A percentile compares a stretch with the other conserved stretches of the same genome.
These are phyloP conservation scores for Lichenothelia convexa DNA, from an alignment of 495 filamentous ascomycete species.

Conservation along the genomic window DNA sequence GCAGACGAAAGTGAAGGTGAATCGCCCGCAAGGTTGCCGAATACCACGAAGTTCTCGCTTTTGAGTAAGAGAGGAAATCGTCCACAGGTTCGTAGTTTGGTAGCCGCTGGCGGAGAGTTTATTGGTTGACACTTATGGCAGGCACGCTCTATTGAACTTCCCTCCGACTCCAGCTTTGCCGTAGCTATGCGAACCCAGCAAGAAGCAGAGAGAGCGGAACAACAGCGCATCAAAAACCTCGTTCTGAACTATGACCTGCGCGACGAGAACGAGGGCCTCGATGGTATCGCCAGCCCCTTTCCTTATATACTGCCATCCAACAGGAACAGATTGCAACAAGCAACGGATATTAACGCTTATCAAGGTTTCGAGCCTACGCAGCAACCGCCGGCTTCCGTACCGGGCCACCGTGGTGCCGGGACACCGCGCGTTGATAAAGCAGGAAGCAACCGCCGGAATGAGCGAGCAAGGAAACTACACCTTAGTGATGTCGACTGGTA, in stretches of 20 bases:
- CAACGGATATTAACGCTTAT: slow-evolving; percentile 21
- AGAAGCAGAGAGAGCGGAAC: slow-evolving; percentile 85
- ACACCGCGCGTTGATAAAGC: slow-evolving; percentile 39
- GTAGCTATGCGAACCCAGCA: slow-evolving; percentile 91
- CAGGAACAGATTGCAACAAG: slow-evolving; percentile 15
- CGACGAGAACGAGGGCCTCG: slow-evolving; percentile 51
- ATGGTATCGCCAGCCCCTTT: slow-evolving; percentile 46
- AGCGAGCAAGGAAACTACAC: slow-evolving; percentile 79
- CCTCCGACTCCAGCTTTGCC: slow-evolving; percentile 86
- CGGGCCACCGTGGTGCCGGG: slow-evolving; percentile 15
- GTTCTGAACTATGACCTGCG: slow-evolving; percentile 91
- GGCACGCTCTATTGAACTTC: slow-evolving; percentile 87
- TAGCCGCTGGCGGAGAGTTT: not conserved
- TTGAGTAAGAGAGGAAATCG: slow-evolving; percentile 93
- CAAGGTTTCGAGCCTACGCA: slow-evolving; percentile 8
- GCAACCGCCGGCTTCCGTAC: no score
- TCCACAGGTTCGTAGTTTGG: slow-evolving; percentile 47
- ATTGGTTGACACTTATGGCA: slow-evolving; percentile 19
- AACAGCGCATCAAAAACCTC: slow-evolving; percentile 92
- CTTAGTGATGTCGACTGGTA: slow-evolving; percentile 98
- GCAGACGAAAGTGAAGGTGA: slow-evolving; percentile 31
- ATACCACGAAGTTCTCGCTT: slow-evolving; percentile 84
- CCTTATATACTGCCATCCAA: slow-evolving; percentile 26
- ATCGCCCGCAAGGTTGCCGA: slow-evolving; percentile 20
- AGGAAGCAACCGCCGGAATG: slow-evolving; percentile 51